phyloP scores from a whole-genome alignment of 73 alveolate species.

The Breviolum minutum region DNA sequence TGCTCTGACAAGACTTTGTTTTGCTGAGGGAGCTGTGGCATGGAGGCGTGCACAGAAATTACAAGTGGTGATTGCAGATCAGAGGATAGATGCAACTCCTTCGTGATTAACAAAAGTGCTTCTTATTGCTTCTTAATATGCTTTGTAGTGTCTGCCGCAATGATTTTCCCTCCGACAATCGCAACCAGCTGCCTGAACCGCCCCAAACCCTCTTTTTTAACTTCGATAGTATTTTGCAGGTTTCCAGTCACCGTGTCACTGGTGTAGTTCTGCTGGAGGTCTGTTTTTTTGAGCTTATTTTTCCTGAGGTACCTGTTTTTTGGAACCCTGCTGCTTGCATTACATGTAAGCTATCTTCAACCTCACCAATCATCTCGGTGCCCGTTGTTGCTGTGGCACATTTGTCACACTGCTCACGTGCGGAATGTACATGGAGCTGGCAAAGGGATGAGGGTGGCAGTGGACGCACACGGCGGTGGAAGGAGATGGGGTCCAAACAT shows the following conservation, averaged over 20 bases:
- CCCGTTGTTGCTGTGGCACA: neutral
- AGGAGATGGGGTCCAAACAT: neutral
- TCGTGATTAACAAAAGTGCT: too few relatives aligned
- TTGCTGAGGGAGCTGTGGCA: constrained; percentile 19
- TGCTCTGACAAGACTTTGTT: too few relatives aligned
- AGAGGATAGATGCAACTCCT: neutral
- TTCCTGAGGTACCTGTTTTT: constrained; percentile 14
- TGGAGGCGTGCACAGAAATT: constrained; percentile 19
- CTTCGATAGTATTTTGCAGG: neutral
- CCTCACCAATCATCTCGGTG: constrained; percentile 17
- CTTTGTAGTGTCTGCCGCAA: too few relatives aligned
- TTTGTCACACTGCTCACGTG: neutral
- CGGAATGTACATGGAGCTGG: constrained; percentile 36
- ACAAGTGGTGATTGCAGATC: constrained; percentile 30
- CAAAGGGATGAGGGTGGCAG: constrained; percentile 15
- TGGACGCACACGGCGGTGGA: constrained; percentile 63
- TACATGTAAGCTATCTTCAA: constrained; percentile 13
- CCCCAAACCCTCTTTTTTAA: neutral
- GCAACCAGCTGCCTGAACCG: too few relatives aligned
- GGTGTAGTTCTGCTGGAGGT: too few relatives aligned
- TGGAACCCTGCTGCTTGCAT: constrained; percentile 18
- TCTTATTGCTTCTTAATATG: neutral
- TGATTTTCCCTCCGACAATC: too few relatives aligned
- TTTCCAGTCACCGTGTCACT: too few relatives aligned
- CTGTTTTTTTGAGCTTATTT: too few relatives aligned